phyloP scores from a whole-genome alignment of 176 grass and related monocot species.

The Musa schizocarpa region DNA sequence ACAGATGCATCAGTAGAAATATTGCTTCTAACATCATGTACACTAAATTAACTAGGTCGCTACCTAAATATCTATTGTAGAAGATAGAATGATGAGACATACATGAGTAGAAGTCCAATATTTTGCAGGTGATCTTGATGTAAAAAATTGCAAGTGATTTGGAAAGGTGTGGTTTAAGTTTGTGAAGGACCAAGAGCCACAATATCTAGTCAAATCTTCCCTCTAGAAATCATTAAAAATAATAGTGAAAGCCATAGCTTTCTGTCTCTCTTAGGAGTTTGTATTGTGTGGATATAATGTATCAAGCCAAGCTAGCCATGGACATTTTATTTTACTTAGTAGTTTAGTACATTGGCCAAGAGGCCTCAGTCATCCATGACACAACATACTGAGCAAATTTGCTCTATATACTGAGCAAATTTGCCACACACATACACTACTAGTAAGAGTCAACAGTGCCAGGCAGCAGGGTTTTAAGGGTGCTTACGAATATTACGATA shows the following conservation, averaged over 20 bases:
- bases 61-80: too few species aligned
- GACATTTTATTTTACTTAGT: not conserved
- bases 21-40: too few species aligned
- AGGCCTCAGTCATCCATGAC: not conserved
- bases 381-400: not conserved
- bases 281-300: not conserved
- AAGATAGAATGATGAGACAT: too few species aligned
- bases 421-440: not conserved
- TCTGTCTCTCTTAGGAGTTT: not conserved
- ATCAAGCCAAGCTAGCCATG: slow-evolving; percentile 1
- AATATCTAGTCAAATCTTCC: not conserved
- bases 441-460: not conserved
- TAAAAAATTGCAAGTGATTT: not conserved
- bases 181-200: not conserved
- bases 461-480: not conserved
- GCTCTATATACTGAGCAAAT: not conserved
- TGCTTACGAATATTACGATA: not conserved
- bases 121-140: not conserved
- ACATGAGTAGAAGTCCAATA: too few species aligned
- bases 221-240: not conserved
- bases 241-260: not conserved
- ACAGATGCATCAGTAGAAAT: too few species aligned
- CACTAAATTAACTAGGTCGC: too few species aligned
- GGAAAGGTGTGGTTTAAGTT: not conserved
- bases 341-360: not conserved